These are phyloP conservation scores for Pulicaria dysenterica DNA, from an alignment of 129 eudicot genomes.

Conservation along the genomic window DNA sequence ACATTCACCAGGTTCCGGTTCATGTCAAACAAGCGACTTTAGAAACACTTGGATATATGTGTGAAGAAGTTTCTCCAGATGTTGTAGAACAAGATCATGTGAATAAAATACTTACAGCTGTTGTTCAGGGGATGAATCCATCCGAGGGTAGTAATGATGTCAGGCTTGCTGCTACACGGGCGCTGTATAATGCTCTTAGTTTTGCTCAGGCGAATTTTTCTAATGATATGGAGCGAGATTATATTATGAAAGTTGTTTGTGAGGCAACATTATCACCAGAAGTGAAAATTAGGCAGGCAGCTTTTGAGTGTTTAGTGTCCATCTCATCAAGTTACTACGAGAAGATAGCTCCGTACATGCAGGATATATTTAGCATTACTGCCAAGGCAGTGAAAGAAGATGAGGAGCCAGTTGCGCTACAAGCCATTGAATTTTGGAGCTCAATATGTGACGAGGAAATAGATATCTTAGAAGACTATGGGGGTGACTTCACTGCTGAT, in stretches of 20 bases:
- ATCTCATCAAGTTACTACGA: constrained; percentile 85
- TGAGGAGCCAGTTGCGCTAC: constrained; percentile 87
- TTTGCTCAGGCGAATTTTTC: constrained; percentile 89
- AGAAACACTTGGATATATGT: constrained; percentile 88
- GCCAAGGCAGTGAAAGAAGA: constrained; percentile 93
- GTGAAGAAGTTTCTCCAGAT: constrained; percentile 95
- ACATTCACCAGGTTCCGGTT: constrained; percentile 81
- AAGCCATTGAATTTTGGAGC: constrained; percentile 96
- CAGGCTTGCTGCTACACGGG: constrained; percentile 83
- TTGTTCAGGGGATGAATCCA: constrained; percentile 92
- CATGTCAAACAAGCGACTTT: constrained; percentile 91
- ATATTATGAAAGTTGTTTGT: constrained; percentile 96
- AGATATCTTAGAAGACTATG: constrained; percentile 89
- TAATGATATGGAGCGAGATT: constrained; percentile 93
- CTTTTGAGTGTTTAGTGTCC: constrained; percentile 86
- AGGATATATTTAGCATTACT: constrained; percentile 83
- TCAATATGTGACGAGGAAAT: constrained; percentile 95
- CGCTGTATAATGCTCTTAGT: constrained; percentile 79
- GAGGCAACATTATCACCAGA: constrained; percentile 82
- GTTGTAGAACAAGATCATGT: constrained; percentile 91
- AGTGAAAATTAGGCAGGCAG: constrained; percentile 89
- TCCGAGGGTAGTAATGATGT: constrained; percentile 69
- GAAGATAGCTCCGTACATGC: constrained; percentile 81
- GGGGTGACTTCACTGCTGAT: constrained; percentile 78
- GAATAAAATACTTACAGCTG: constrained; percentile 85